A percentile compares a stretch with the other conserved stretches of the same genome.
Conservation (phyloP, 148 eudicot genomes). For the Camellia lanceoleosa region DNA sequence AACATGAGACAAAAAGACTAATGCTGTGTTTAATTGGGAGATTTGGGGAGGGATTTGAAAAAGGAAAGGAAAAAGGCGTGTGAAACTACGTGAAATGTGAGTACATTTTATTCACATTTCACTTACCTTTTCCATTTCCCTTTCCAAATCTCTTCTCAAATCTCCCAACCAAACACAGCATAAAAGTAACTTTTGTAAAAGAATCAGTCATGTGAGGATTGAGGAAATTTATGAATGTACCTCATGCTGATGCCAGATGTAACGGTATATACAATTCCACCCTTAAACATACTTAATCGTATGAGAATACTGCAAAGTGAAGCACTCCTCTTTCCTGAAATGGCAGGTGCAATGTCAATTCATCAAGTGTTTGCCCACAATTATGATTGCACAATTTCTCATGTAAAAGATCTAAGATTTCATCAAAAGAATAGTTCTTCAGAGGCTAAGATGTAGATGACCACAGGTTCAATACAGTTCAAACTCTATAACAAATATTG, state of each 20-base stretch:
- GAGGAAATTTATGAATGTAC: slow-evolving; percentile 13
- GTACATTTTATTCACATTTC: too few relatives aligned
- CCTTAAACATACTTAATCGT: slow-evolving; percentile 26
- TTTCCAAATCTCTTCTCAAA: too few relatives aligned
- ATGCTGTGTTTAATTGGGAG: too few relatives aligned
- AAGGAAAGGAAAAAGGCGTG: too few relatives aligned
- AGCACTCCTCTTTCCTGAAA: slow-evolving; percentile 39
- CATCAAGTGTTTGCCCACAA: background rate
- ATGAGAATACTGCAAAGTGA: slow-evolving; percentile 27
- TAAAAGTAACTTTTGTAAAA: background rate
- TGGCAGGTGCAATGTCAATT: background rate
- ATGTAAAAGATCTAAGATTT: background rate
- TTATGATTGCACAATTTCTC: background rate
- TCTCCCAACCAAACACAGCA: too few relatives aligned
- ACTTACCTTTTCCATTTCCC: too few relatives aligned
- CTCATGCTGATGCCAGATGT: slow-evolving; percentile 42
- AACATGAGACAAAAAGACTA: too few relatives aligned
- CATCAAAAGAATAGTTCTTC: background rate
- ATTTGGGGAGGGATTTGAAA: too few relatives aligned
- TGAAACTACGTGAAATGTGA: too few relatives aligned
- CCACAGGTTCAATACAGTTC: too few relatives aligned
- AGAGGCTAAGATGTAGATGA: too few relatives aligned
- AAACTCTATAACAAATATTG: too few relatives aligned
- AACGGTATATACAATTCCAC: slow-evolving; percentile 43
- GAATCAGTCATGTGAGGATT: background rate